A percentile compares a stretch with the other conserved stretches of the same genome.
Evolutionary conservation across 108 stramenopile species (phyloP).

Genomic region (Aurantiochytrium sp.): DNA sequence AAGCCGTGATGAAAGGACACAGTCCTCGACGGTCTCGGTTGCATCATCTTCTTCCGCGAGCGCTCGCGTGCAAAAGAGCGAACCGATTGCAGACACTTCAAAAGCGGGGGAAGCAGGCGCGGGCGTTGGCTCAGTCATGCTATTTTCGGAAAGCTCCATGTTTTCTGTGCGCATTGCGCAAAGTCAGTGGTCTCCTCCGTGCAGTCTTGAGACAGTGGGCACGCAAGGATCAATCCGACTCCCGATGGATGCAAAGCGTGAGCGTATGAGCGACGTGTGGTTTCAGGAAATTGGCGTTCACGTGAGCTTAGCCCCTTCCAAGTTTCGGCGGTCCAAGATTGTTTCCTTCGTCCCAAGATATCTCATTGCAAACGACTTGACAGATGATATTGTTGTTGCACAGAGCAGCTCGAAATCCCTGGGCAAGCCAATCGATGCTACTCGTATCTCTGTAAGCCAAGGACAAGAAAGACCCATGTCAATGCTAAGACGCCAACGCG

Average conservation of each 20-base stretch:
- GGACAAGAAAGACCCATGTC: neutral
- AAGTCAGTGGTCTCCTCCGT: neutral
- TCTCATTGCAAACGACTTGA: neutral
- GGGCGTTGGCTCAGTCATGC: neutral
- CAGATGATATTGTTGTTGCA: neutral
- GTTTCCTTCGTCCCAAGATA: neutral
- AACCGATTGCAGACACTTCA: neutral
- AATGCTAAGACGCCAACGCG: neutral
- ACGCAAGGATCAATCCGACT: neutral
- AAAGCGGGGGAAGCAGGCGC: neutral
- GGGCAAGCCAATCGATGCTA: neutral
- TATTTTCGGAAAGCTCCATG: neutral
- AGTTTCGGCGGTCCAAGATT: neutral
- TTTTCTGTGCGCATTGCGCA: neutral
- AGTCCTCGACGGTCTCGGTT: too few species aligned
- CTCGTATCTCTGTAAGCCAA: neutral
- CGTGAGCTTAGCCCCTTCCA: neutral
- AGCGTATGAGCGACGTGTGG: neutral
- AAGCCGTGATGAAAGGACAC: too few species aligned
- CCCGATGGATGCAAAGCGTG: neutral
- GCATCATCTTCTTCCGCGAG: neutral
- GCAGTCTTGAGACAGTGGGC: neutral
- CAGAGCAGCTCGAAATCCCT: neutral
- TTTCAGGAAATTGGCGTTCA: slow-evolving; percentile 11
- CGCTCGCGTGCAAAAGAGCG: neutral